Base-by-base conservation (phyloP, 495 filamentous ascomycete species). In the Hamigera avellanea region DNA sequence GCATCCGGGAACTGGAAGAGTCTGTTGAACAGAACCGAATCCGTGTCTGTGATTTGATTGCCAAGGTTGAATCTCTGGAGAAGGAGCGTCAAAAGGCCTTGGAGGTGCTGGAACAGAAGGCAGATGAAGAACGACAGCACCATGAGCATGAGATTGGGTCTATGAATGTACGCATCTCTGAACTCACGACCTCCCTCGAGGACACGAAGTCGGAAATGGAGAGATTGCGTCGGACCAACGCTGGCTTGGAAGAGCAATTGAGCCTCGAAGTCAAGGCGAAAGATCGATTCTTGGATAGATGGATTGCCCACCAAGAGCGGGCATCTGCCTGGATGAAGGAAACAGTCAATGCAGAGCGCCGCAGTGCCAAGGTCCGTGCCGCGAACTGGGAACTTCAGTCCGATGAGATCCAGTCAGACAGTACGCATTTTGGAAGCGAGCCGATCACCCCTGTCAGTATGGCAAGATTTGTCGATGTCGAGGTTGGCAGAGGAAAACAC, bases 321-420 rank as follows among this genome's bases (percentile, higher is more conserved):
- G 49, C 61, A 14, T 61, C 60, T 44, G 49, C 56, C 14, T 48
- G 39, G 19, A 58, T 69, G 54, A 62, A 61, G 36, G 60, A 68
- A 31, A 54, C 47, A 1, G 51, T 58, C 40, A 53, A 43, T 19
- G 44, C 58, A 3, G 53, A 58, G 42, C 54, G 51, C 6, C 61
- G 54, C n/a, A 56, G 50, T 35, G 56, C 49, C 29, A 69, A 61
- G 36, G 53, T 55, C 17, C 61, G 61, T 14, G 40, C 49, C 6
- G 66, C 60, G 10, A 64, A 66, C 28, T 62, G 57, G 50, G 56
- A 65, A 30, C 37, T 66, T 29, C 52, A 56, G 33, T 66, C 65
- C 1, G 64, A 64, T n/a, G 58, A 63, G 33, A 52, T 66, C 17
- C 72, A 73, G 14, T 68, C 74, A 1, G 67, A 75, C n/a, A 53